Evolutionary conservation across 192 early-diverging fungal genomes (phyloP).

Genomic region (Haplosporangium gracile): DNA sequence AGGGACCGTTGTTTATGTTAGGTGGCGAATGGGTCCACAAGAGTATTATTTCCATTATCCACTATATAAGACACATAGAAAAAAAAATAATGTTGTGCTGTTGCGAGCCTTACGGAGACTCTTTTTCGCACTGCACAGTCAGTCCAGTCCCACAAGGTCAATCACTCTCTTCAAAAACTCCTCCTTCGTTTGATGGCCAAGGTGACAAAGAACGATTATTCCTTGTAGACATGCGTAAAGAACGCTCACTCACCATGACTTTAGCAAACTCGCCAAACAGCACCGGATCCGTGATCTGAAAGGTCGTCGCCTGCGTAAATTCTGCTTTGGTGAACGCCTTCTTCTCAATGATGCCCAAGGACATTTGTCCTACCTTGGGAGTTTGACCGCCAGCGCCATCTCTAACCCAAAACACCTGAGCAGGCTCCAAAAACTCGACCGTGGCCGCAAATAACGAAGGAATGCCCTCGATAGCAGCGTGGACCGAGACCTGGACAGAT

Average conservation of each 20-base stretch:
- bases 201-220: no score
- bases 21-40: no score
- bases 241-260: conserved; percentile 25
- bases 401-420: conserved; percentile 54
- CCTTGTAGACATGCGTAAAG: no score
- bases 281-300: conserved; percentile 41
- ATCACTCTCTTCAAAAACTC: no score
- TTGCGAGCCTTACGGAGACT: background rate
- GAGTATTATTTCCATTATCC: background rate
- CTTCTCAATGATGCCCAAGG: conserved; percentile 26
- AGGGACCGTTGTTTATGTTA: background rate
- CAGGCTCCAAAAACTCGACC: conserved; percentile 56
- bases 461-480: conserved; percentile 48
- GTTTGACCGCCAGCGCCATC: background rate
- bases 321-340: conserved; percentile 28
- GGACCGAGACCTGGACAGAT: conserved; percentile 34
- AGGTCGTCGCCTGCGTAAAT: conserved; percentile 30
- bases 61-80: background rate
- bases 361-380: conserved; percentile 24
- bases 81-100: background rate
- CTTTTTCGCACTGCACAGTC: background rate
- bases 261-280: conserved; percentile 53
- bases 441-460: conserved; percentile 63
- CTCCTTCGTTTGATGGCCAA: no score
- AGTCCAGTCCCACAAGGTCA: no score